Evolutionary conservation across 2,329 filamentous ascomycete species (phyloP).

Genomic region (Sarocladium oryzae): DNA sequence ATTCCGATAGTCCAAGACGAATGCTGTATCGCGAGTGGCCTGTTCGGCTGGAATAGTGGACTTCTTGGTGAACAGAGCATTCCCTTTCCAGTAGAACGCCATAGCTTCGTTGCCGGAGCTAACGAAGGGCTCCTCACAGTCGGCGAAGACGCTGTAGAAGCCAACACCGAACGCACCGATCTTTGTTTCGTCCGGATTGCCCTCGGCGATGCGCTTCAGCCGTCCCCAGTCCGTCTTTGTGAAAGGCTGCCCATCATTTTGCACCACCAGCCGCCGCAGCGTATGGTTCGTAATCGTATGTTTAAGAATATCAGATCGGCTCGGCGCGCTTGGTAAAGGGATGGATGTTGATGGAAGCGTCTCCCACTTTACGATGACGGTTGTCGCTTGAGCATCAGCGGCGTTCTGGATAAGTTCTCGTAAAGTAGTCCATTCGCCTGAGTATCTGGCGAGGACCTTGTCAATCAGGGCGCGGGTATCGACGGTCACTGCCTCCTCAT

Average conservation of each 20-base stretch:
- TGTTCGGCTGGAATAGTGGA: constrained; percentile 65
- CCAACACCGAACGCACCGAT: constrained; percentile 98
- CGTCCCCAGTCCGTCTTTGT: constrained; percentile 87
- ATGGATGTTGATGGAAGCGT: constrained; percentile 76
- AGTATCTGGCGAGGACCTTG: constrained; percentile 94
- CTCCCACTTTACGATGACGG: constrained; percentile 87
- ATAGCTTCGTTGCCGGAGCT: constrained; percentile 89
- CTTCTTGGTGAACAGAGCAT: constrained; percentile 87
- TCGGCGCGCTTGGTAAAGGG: constrained; percentile 59
- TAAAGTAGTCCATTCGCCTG: constrained; percentile 85
- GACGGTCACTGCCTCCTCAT: constrained; percentile 96
- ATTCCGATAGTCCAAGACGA: constrained; percentile 90
- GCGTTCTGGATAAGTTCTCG: constrained; percentile 97
- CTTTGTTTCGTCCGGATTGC: constrained; percentile 97
- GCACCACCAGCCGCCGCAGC: constrained; percentile 77
- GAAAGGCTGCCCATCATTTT: constrained; percentile 87
- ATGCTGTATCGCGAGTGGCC: constrained; percentile 70
- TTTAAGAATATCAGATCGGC: constrained; percentile 67
- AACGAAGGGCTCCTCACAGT: constrained; percentile 96
- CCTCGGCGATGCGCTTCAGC: constrained; percentile 95
- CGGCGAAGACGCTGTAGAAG: constrained; percentile 97
- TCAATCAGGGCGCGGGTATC: constrained; percentile 96
- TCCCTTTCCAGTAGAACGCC: constrained; percentile 99
- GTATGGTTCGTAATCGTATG: constrained; percentile 83
- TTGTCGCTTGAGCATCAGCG: constrained; percentile 89